These are phyloP conservation scores for Cyphellophora attinorum DNA, from an alignment of 2,329 filamentous ascomycete genomes.

Conservation along the genomic window DNA sequence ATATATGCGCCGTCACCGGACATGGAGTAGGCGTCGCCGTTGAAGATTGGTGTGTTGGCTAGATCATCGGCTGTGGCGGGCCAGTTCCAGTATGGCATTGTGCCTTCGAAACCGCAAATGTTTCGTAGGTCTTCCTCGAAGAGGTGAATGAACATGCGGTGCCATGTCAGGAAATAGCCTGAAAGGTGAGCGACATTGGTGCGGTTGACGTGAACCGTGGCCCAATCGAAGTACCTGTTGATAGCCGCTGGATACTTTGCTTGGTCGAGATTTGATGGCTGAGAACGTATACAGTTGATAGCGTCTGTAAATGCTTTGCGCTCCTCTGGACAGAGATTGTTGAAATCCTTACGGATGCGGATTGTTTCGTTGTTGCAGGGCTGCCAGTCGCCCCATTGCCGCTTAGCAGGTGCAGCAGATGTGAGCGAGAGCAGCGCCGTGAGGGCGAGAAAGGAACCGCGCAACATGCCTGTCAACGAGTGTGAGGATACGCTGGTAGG, in stretches of 20 bases:
- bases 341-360: slow-evolving; percentile 17
- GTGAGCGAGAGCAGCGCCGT: too few relatives aligned
- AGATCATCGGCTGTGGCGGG: slow-evolving; percentile 24
- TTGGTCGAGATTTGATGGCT: slow-evolving; percentile 23
- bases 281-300: slow-evolving; percentile 27
- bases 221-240: slow-evolving; percentile 30
- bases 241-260: slow-evolving; percentile 24
- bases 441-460: too few relatives aligned
- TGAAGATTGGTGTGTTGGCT: slow-evolving; percentile 23
- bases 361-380: slow-evolving; percentile 13
- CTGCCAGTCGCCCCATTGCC: too few relatives aligned
- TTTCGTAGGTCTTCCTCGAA: slow-evolving; percentile 34
- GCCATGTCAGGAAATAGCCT: slow-evolving; percentile 34
- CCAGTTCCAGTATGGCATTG: slow-evolving; percentile 35
- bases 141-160: slow-evolving; percentile 32
- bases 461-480: too few relatives aligned
- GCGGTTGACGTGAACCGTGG: slow-evolving; percentile 28
- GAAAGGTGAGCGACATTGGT: slow-evolving; percentile 26
- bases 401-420: too few relatives aligned
- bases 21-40: slow-evolving; percentile 28
- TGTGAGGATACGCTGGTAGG: too few relatives aligned
- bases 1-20: slow-evolving; percentile 22
- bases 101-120: slow-evolving; percentile 35
- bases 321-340: slow-evolving; percentile 16
- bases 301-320: slow-evolving; percentile 27